Evolutionary conservation across 2,329 filamentous ascomycete species (phyloP).

Genomic region (Byssochlamys sp.): DNA sequence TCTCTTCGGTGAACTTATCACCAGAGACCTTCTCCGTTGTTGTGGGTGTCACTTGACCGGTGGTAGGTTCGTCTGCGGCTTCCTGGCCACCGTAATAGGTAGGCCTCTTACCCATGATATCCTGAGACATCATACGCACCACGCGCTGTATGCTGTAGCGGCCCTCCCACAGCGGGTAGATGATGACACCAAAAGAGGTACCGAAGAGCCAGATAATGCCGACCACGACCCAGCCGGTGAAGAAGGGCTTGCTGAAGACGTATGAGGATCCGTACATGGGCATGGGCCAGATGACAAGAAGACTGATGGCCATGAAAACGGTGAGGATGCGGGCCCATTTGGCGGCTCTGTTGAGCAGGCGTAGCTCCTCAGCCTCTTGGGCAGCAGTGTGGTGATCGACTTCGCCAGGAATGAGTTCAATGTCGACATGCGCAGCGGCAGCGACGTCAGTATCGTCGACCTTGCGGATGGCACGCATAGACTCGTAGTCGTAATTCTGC

Average conservation of each 20-base stretch:
- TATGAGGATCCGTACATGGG: constrained; percentile 78
- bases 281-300: constrained; percentile 83
- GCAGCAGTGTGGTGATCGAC: constrained; percentile 25
- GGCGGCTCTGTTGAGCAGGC: constrained; percentile 46
- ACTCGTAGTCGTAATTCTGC: constrained; percentile 76
- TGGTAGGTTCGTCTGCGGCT: constrained; percentile 31
- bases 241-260: constrained; percentile 72
- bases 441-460: constrained; percentile 69
- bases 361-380: constrained; percentile 21
- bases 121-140: constrained; percentile 51
- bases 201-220: constrained; percentile 74
- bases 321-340: constrained; percentile 50
- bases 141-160: constrained; percentile 56
- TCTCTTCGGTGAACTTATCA: constrained; percentile 10
- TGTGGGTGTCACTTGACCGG: constrained; percentile 41
- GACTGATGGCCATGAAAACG: constrained; percentile 54
- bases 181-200: constrained; percentile 60
- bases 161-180: constrained; percentile 76
- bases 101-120: constrained; percentile 41
- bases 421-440: constrained; percentile 52
- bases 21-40: constrained; percentile 33
- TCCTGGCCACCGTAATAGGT: constrained; percentile 25
- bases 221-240: constrained; percentile 69
- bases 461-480: constrained; percentile 69
- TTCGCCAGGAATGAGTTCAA: constrained; percentile 54